Evolutionary conservation across 2,329 filamentous ascomycete species (phyloP).

Genomic region (Thielaviopsis cerberus): DNA sequence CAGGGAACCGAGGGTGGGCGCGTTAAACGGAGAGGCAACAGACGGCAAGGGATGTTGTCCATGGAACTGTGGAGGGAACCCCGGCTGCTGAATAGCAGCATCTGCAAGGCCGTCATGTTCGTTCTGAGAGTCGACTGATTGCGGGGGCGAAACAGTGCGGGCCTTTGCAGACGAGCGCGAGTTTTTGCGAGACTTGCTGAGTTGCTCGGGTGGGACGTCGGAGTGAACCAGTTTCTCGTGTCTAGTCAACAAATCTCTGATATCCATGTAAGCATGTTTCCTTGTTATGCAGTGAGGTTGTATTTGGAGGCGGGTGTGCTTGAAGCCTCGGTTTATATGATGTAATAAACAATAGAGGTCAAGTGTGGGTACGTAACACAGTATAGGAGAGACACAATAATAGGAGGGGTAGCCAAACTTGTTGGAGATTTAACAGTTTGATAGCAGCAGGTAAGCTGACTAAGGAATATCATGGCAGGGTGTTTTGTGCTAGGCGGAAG

Average conservation of each 20-base stretch:
- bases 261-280: slow-evolving; percentile 36
- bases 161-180: slow-evolving; percentile 26
- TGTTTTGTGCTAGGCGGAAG: not conserved
- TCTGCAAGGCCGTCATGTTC: not conserved
- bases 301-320: not conserved
- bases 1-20: not conserved
- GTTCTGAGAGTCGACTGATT: not conserved
- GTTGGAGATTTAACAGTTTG: not conserved
- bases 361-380: not conserved
- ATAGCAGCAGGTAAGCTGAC: not conserved
- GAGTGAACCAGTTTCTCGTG: slow-evolving; percentile 47
- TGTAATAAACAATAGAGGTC: slow-evolving; percentile 6
- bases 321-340: not conserved
- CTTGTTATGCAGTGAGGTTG: not conserved
- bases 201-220: slow-evolving; percentile 19
- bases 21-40: not conserved
- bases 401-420: not conserved
- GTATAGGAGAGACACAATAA: not conserved
- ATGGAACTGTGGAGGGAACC: not conserved
- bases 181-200: slow-evolving; percentile 28
- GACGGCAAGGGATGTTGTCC: not conserved
- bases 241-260: slow-evolving; percentile 43
- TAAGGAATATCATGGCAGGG: not conserved
- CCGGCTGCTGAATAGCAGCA: not conserved
- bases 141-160: slow-evolving; percentile 18